A percentile compares a stretch with the other conserved stretches of the same genome.
These are phyloP conservation scores for Nitzschia sp. DNA, from an alignment of 108 stramenopile species.

Conservation along the genomic window DNA sequence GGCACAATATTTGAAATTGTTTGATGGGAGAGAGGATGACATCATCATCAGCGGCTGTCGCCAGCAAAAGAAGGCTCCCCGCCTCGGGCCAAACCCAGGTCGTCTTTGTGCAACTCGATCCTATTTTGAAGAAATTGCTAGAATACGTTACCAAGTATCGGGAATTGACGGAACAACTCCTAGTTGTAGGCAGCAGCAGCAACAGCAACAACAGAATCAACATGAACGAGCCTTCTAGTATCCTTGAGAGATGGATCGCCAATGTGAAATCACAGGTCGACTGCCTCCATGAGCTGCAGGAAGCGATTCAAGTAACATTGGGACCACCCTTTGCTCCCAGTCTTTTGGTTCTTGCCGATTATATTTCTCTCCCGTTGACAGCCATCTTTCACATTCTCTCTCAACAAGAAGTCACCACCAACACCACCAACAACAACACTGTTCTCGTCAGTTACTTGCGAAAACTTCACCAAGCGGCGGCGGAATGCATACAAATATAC, in stretches of 20 bases:
- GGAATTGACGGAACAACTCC: not conserved
- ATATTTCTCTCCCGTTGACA: slow-evolving; percentile 30
- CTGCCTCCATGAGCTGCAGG: not conserved
- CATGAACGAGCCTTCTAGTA: too few relatives aligned
- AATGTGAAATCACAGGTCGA: slow-evolving; percentile 6
- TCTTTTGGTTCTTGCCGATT: slow-evolving; percentile 17
- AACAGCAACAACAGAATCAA: too few relatives aligned
- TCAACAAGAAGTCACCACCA: not conserved
- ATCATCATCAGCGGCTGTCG: too few relatives aligned
- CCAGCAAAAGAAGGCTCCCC: too few relatives aligned
- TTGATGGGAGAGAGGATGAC: too few relatives aligned
- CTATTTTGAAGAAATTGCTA: slow-evolving; percentile 25
- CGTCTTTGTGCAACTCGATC: slow-evolving; percentile 26
- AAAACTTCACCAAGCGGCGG: not conserved
- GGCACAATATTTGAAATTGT: too few relatives aligned
- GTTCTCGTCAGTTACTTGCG: not conserved
- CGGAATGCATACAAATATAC: slow-evolving; percentile 8
- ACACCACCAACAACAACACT: not conserved
- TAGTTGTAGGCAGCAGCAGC: not conserved
- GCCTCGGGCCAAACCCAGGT: not conserved
- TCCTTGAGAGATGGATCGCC: not conserved
- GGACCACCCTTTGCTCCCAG: slow-evolving; percentile 5
- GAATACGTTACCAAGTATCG: not conserved
- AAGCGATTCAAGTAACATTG: not conserved
- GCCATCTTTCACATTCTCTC: slow-evolving; percentile 36